Percentiles rank a stretch among this genome's conserved stretches.
phyloP scores from a whole-genome alignment of 225 moss, liverwort and hornwort species.

The Sphagnum tenellum region DNA sequence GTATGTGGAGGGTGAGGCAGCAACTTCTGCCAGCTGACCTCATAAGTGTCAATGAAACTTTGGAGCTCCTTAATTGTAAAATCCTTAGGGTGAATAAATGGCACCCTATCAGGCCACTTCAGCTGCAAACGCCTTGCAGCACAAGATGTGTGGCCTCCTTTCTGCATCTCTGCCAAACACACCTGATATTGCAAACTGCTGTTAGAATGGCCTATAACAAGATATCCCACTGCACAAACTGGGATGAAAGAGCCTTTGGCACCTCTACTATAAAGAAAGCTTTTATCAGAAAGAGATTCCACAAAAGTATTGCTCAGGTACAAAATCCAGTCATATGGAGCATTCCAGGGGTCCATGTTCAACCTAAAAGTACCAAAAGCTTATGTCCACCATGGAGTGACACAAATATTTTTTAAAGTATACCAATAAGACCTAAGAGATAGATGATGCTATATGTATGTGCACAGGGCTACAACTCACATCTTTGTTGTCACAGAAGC shows the following conservation, averaged over 20 bases:
- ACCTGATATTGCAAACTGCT: not conserved
- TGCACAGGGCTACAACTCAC: not conserved
- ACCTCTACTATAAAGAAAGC: too few relatives aligned
- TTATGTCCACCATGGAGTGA: too few relatives aligned
- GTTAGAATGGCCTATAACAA: not conserved
- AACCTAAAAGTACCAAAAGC: too few relatives aligned
- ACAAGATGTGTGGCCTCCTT: slow-evolving; percentile 6
- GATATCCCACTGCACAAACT: not conserved
- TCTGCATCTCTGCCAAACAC: slow-evolving; percentile 7
- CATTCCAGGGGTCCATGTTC: too few relatives aligned
- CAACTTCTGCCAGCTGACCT: slow-evolving; percentile 1
- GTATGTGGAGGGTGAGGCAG: not conserved
- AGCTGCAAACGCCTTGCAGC: slow-evolving; percentile 2
- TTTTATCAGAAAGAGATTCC: too few relatives aligned
- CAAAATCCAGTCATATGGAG: too few relatives aligned
- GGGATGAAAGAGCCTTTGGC: too few relatives aligned
- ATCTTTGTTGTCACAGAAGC: slow-evolving; percentile 6
- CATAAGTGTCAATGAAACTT: slow-evolving; percentile 2
- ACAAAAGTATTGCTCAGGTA: too few relatives aligned
- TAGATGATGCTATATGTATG: too few relatives aligned
- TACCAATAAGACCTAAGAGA: too few relatives aligned
- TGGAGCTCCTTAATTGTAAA: slow-evolving; percentile 6
- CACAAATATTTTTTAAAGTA: too few relatives aligned
- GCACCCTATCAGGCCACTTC: slow-evolving; percentile 7
- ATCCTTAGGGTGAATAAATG: slow-evolving; percentile 4